phyloP scores from a whole-genome alignment of 495 filamentous ascomycete species.

The Penicillium ucsense region DNA sequence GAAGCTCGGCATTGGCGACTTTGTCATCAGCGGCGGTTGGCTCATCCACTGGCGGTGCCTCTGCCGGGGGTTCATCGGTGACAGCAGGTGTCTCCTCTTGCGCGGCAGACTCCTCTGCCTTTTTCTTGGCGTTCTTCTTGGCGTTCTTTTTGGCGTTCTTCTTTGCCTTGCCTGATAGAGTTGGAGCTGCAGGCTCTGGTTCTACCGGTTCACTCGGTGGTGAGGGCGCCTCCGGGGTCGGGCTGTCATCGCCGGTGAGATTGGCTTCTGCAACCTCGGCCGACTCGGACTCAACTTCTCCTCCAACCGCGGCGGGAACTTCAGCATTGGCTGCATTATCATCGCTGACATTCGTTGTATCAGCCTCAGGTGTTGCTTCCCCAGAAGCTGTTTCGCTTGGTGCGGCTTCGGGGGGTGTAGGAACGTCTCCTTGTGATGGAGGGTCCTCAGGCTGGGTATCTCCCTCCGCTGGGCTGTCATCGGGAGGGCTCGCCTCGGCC shows the following conservation, averaged over 20 bases:
- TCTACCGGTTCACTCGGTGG: not conserved
- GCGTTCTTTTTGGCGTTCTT: not conserved
- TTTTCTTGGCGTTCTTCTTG: not conserved
- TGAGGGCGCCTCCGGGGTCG: not conserved
- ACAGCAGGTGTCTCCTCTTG: no score
- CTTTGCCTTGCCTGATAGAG: not conserved
- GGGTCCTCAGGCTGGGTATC: not conserved
- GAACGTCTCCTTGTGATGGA: not conserved
- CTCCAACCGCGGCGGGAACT: not conserved
- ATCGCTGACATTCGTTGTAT: no score
- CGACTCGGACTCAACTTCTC: not conserved
- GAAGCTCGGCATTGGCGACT: no score
- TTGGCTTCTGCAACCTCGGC: not conserved
- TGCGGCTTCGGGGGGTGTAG: slow-evolving; percentile 1
- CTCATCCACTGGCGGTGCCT: no score
- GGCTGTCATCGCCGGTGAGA: not conserved
- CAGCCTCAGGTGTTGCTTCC: not conserved
- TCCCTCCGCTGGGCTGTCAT: no score
- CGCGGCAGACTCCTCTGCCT: no score
- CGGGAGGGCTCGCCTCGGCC: not conserved
- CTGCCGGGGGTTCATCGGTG: no score
- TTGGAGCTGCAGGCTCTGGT: not conserved
- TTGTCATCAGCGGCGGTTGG: no score
- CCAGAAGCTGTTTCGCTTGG: not conserved
- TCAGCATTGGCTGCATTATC: slow-evolving; percentile 1